Evolutionary conservation across 1,139 yeast genomes (phyloP).

Genomic region (Scheffersomyces parashehatae): DNA sequence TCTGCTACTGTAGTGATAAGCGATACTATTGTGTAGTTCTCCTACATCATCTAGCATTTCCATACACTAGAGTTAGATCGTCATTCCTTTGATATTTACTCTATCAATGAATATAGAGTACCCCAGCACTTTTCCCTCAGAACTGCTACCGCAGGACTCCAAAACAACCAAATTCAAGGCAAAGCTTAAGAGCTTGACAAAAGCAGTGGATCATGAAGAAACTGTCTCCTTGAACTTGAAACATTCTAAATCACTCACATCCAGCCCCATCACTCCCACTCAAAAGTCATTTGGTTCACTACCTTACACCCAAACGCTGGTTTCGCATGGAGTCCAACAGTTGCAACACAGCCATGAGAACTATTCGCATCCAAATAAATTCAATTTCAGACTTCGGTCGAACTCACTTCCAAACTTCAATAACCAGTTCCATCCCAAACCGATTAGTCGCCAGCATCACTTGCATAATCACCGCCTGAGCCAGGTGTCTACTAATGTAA

Average conservation of each 20-base stretch:
- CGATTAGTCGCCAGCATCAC: constrained; percentile 1
- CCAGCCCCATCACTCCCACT: neutral
- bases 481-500: neutral
- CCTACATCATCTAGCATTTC: too few relatives aligned
- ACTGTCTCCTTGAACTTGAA: neutral
- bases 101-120: too few relatives aligned
- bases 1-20: too few relatives aligned
- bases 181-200: neutral
- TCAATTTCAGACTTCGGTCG: constrained; percentile 5
- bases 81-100: too few relatives aligned
- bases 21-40: too few relatives aligned
- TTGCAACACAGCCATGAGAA: neutral
- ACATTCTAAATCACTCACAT: neutral
- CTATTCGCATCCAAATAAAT: neutral
- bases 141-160: neutral
- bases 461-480: neutral
- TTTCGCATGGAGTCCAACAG: too few relatives aligned
- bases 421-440: constrained; percentile 4
- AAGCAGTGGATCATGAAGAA: too few relatives aligned
- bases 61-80: too few relatives aligned
- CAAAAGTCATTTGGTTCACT: neutral
- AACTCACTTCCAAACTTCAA: constrained; percentile 7
- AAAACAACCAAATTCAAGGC: neutral
- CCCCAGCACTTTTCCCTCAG: too few relatives aligned
- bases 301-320: neutral